Evolutionary conservation across 495 filamentous ascomycete genomes (phyloP).

Genomic region (Copromyces sp.): DNA sequence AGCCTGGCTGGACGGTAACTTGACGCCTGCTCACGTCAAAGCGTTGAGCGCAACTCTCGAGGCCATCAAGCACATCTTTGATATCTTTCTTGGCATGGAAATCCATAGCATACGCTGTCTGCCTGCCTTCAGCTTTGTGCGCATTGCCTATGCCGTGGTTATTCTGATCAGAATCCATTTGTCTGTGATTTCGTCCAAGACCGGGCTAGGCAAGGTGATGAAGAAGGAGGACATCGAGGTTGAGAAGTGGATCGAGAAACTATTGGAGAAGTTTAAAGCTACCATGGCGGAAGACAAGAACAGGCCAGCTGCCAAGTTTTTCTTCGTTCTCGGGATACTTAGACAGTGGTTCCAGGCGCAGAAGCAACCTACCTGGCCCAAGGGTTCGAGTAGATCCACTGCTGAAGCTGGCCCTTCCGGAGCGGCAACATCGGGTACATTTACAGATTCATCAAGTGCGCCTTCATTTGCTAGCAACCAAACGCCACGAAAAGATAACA

Average conservation of each 20-base stretch:
- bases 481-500: slow-evolving; percentile 10
- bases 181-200: slow-evolving; percentile 54
- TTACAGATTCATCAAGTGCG: neutral
- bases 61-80: slow-evolving; percentile 64
- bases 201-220: slow-evolving; percentile 67
- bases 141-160: slow-evolving; percentile 69
- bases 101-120: slow-evolving; percentile 53
- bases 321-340: slow-evolving; percentile 63
- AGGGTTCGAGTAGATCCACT: neutral
- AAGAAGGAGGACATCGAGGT: slow-evolving; percentile 63
- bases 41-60: slow-evolving; percentile 62
- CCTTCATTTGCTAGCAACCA: neutral
- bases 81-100: slow-evolving; percentile 54
- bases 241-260: slow-evolving; percentile 58
- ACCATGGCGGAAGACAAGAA: slow-evolving; percentile 55
- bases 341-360: slow-evolving; percentile 57
- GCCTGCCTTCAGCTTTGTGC: slow-evolving; percentile 68
- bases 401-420: slow-evolving; percentile 1
- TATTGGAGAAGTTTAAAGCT: slow-evolving; percentile 55
- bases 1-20: slow-evolving; percentile 34
- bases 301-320: slow-evolving; percentile 64
- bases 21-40: slow-evolving; percentile 55
- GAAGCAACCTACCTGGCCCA: slow-evolving; percentile 10
- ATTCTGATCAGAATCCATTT: slow-evolving; percentile 83
- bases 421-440: slow-evolving; percentile 8